Percentiles rank a stretch among this genome's conserved stretches.
phyloP scores from a whole-genome alignment of 2,329 filamentous ascomycete genomes.

The Fusarium falciforme region DNA sequence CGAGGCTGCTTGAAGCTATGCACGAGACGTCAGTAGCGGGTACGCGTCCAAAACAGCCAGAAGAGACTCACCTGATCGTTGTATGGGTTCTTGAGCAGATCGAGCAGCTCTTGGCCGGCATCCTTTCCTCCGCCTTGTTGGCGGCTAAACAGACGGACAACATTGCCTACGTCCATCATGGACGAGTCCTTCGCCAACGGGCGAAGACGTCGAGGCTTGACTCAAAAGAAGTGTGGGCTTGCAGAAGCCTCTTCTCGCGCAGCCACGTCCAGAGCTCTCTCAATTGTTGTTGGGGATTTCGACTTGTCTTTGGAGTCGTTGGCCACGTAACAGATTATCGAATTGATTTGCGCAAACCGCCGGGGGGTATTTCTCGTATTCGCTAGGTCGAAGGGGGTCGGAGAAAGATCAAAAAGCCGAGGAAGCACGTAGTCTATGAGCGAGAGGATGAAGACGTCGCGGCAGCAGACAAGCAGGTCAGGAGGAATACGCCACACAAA shows the following conservation, averaged over 20 bases:
- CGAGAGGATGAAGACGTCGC: not conserved
- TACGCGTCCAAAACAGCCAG: not conserved
- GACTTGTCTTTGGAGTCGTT: not conserved
- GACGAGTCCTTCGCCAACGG: conserved; percentile 38
- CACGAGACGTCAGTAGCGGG: conserved; percentile 12
- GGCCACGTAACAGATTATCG: conserved; percentile 8
- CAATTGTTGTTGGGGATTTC: not conserved
- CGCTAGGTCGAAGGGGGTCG: conserved; percentile 9
- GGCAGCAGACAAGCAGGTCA: conserved; percentile 7
- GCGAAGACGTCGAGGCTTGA: conserved; percentile 36
- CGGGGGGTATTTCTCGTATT: conserved; percentile 26
- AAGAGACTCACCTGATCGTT: conserved; percentile 55
- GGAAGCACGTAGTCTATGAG: conserved; percentile 6
- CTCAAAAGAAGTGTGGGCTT: not conserved
- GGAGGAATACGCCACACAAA: conserved; percentile 25
- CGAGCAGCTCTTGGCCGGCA: conserved; percentile 57
- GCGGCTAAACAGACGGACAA: conserved; percentile 19
- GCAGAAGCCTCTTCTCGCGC: not conserved
- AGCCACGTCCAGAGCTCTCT: not conserved
- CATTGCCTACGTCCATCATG: conserved; percentile 35
- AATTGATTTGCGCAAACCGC: conserved; percentile 3
- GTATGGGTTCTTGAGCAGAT: conserved; percentile 64
- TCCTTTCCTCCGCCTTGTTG: conserved; percentile 37
- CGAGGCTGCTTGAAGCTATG: conserved; percentile 57
- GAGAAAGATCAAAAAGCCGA: conserved; percentile 13